Base-by-base conservation (phyloP, 73 alveolate genomes). In the Blepharisma japonicum region DNA sequence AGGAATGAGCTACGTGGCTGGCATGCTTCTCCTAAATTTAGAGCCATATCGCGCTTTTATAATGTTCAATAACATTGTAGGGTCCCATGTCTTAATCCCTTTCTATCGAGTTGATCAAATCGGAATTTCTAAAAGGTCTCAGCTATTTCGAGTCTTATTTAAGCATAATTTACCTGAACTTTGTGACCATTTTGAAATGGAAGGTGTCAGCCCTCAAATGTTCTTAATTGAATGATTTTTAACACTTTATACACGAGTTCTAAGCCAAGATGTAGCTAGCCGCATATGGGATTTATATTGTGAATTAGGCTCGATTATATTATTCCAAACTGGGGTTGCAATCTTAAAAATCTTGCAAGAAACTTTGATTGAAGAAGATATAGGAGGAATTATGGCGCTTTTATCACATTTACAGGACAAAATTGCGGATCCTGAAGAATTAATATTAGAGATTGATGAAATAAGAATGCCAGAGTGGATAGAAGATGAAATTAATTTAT, bases 1-100 rank as follows among this genome's bases (percentile, higher is more conserved):
- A 79, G 98, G 98, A 27, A 89, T 94, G 94, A 66, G 90, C 48
- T 94, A 84, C 78, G 87, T 94, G 2, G 98, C 97, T 1, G 98
- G 92, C 18, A 82, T 88, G 7, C 80, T 94, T 45, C 81, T 94
- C 42, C 77, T 94, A 61, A 91, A 94, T 78, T 83, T 87, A 89
- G 96, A 85, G 32, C 91, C 87, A 80, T 77, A 68, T 48, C 91
- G 83, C 61, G 89, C 97, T 6, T 91, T 94, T 72, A 68, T 78
- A 8, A 61, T 87, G 25, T 90, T 92, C 50, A 56, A 71, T 70
- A 83, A 89, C 68, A 47, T 92, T 68, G 77, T 92, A 32, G 79
- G 89, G 20, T 86, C 79, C 71, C 87, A 83, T 23, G 87, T 82
- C 8, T 61, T 92, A 6, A 45, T 92, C 56, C 95, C 97, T 14